Percentiles rank a stretch among this genome's conserved stretches.
Conservation (phyloP, 2,329 filamentous ascomycete genomes). For the Fusarium robinianum region DNA sequence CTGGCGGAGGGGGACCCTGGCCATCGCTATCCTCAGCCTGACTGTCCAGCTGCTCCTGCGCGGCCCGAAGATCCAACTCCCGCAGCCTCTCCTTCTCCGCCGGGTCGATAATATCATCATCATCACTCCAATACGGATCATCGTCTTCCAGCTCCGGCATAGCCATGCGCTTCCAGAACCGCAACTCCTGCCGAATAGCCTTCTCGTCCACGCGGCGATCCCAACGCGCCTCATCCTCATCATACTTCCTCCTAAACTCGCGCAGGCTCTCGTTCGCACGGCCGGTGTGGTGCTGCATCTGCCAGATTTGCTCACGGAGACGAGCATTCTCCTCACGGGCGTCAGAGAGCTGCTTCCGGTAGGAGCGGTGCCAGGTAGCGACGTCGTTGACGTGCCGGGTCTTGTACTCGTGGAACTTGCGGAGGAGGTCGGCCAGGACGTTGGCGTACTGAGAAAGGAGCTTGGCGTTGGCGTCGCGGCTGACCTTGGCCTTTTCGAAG, state of each 20-base stretch:
- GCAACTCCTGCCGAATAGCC: constrained; percentile 60
- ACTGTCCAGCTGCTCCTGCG: constrained; percentile 45
- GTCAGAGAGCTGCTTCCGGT: constrained; percentile 67
- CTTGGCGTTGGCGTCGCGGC: constrained; percentile 63
- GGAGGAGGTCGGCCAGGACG: constrained; percentile 61
- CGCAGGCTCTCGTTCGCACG: constrained; percentile 62
- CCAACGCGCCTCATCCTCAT: constrained; percentile 60
- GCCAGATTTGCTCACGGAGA: constrained; percentile 68
- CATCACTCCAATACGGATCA: constrained; percentile 65
- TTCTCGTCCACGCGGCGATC: constrained; percentile 57
- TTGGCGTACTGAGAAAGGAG: constrained; percentile 63
- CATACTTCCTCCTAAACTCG: constrained; percentile 59
- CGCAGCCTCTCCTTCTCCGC: constrained; percentile 61
- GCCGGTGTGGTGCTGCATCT: constrained; percentile 65
- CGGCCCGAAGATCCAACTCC: constrained; percentile 54
- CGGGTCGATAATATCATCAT: constrained; percentile 66
- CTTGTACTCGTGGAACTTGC: constrained; percentile 70
- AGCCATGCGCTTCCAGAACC: constrained; percentile 70
- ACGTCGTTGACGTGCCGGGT: constrained; percentile 65
- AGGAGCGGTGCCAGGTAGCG: constrained; percentile 67
- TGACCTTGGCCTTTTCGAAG: constrained; percentile 64
- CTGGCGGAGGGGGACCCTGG: constrained; percentile 31
- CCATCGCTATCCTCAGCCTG: constrained; percentile 43
- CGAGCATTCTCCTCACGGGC: constrained; percentile 66
- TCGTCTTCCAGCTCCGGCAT: constrained; percentile 64